Conservation (phyloP, 192 early-diverging fungal species). For the Rhizophlyctis rosea region DNA sequence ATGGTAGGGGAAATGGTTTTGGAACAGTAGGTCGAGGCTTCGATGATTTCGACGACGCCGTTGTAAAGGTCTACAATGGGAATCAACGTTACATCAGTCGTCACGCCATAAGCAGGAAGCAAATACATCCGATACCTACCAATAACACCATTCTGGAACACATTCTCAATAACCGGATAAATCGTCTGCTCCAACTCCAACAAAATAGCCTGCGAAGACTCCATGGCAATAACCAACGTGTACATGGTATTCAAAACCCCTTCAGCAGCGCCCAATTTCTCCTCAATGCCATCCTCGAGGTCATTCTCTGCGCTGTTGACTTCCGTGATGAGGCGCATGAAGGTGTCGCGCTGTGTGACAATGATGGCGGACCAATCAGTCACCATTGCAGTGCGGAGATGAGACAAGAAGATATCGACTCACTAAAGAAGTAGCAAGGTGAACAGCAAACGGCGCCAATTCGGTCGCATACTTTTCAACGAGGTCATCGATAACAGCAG, state of each 20-base stretch:
- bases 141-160: conserved; percentile 70
- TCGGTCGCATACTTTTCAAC: conserved; percentile 88
- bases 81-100: no score
- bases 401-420: neutral
- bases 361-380: conserved; percentile 14
- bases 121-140: no score
- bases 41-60: conserved; percentile 85
- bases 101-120: no score
- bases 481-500: conserved; percentile 84
- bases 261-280: conserved; percentile 86
- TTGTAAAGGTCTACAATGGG: conserved; percentile 71
- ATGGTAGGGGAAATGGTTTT: conserved; percentile 79
- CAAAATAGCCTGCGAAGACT: conserved; percentile 76
- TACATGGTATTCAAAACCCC: conserved; percentile 87
- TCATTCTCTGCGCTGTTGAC: conserved; percentile 52
- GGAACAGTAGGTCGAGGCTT: conserved; percentile 79
- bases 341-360: conserved; percentile 74
- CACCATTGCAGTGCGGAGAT: neutral
- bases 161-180: conserved; percentile 73
- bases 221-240: conserved; percentile 79
- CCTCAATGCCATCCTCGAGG: conserved; percentile 62
- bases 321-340: conserved; percentile 78
- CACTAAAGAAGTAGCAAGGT: conserved; percentile 81
- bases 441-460: conserved; percentile 87
- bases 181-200: conserved; percentile 75